Base-by-base conservation (phyloP, 805 yeast genomes). In the Ogataea henricii region DNA sequence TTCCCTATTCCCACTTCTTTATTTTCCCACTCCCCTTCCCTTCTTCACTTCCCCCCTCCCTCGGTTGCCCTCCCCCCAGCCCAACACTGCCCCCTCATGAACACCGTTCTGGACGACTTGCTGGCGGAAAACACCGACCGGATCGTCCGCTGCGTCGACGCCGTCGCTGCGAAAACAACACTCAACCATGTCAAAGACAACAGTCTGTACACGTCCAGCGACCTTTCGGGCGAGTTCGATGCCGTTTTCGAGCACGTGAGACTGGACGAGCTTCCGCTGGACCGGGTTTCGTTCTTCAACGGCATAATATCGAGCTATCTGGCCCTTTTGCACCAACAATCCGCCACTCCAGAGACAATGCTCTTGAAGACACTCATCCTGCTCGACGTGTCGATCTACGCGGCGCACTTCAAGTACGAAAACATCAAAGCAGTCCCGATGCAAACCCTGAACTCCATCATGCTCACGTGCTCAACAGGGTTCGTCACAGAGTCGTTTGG, bases 381-480 rank as follows among this genome's bases (percentile, higher is more conserved):
- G 1, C 43, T 64, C 9, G 69, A 65, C 46, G 18, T 60, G 1
- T 53, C 62, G 1, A 57, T 64, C 12, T 40, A 43, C 32, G 23
- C 56, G 2, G 54, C 60, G 1, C 36, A 43, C 35, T 14, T 29
- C n/a, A 54, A 51, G 22, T 47, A 46, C 20, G 40, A 43, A 5
- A 47, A 36, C 8, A 27, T 47, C 40, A 49, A 49, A 33, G 44
- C 54, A 10, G 55, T 46, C 29, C 62, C 67, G 18, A 63, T 63
- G 60, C 64, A 65, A n/a, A 52, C 63, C 3, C 48, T 65, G 6
- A 57, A 52, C 22, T 32, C 52, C 3, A 48, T 65, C 25, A 47
- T 64, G 55, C 45, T 54, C 23, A 46, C 52, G 6, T 54, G 49
- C 29, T 42, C 63, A 6, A 23, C 52, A 2, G 57, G 52, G 1